Evolutionary conservation across 371 early-diverging fungal species (phyloP).

Genomic region (Umbelopsis sp.): DNA sequence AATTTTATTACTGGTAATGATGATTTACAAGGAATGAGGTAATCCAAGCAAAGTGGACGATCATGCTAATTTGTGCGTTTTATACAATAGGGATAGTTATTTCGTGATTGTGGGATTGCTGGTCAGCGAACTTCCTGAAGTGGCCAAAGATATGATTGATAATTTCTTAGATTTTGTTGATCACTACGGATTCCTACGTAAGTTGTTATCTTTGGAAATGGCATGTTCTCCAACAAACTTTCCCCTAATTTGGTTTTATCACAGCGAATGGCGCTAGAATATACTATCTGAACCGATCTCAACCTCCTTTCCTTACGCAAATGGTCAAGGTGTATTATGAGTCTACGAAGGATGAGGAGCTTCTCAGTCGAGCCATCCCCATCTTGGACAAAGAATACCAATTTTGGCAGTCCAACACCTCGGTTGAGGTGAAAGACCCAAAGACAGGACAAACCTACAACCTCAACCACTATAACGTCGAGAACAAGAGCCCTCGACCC

Average conservation of each 20-base stretch:
- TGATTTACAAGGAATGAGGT: too few relatives aligned
- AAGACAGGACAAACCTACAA: slow-evolving; percentile 21
- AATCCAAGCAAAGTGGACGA: too few relatives aligned
- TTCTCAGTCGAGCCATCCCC: slow-evolving; percentile 55
- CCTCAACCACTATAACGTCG: slow-evolving; percentile 64
- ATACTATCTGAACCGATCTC: slow-evolving; percentile 88
- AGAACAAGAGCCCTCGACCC: slow-evolving; percentile 68
- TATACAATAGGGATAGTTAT: slow-evolving; percentile 69
- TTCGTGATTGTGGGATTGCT: slow-evolving; percentile 85
- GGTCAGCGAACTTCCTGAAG: slow-evolving; percentile 58
- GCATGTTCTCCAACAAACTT: not conserved
- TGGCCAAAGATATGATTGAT: slow-evolving; percentile 64
- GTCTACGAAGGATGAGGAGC: slow-evolving; percentile 52
- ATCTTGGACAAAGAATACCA: slow-evolving; percentile 67
- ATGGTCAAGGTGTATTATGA: slow-evolving; percentile 72
- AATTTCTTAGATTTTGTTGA: slow-evolving; percentile 76
- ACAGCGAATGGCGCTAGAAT: slow-evolving; percentile 81
- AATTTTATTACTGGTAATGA: slow-evolving; percentile 85
- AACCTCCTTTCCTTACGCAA: slow-evolving; percentile 80
- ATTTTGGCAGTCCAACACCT: slow-evolving; percentile 66
- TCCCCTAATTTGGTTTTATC: not conserved
- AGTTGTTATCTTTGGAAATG: slow-evolving; percentile 25
- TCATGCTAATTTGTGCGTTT: not conserved
- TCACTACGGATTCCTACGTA: slow-evolving; percentile 78
- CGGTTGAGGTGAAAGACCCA: slow-evolving; percentile 39